Conservation (phyloP, 495 filamentous ascomycete genomes). For the Daldinia decipiens region DNA sequence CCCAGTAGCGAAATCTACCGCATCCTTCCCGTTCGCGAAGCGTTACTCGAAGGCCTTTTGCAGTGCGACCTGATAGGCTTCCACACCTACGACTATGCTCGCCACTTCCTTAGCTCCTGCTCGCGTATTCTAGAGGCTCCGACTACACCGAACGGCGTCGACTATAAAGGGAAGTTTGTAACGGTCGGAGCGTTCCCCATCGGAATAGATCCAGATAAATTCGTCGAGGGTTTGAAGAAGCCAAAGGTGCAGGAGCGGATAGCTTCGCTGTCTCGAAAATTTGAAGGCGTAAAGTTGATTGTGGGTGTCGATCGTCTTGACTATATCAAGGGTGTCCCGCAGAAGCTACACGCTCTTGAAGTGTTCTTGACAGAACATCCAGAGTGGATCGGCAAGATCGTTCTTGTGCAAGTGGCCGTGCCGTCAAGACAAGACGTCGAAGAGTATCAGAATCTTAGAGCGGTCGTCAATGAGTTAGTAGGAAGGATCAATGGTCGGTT, state of each 20-base stretch:
- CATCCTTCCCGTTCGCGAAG: conserved; percentile 86
- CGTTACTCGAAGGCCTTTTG: conserved; percentile 80
- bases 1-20: conserved; percentile 92
- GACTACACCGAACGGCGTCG: conserved; percentile 86
- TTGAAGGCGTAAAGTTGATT: conserved; percentile 87
- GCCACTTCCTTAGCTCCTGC: conserved; percentile 90
- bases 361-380: conserved; percentile 91
- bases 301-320: conserved; percentile 93
- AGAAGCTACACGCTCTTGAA: conserved; percentile 92
- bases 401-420: conserved; percentile 92
- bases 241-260: conserved; percentile 82
- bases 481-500: conserved; percentile 94
- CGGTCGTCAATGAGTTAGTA: conserved; percentile 88
- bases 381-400: conserved; percentile 89
- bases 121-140: conserved; percentile 77
- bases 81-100: conserved; percentile 93
- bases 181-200: conserved; percentile 88
- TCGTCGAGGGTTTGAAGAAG: conserved; percentile 85
- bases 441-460: conserved; percentile 92
- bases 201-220: conserved; percentile 96
- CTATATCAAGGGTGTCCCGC: conserved; percentile 95
- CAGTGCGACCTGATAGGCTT: conserved; percentile 91
- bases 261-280: conserved; percentile 76
- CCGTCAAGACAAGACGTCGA: conserved; percentile 93
- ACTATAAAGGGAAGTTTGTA: conserved; percentile 77